Conservation (phyloP, 2,329 filamentous ascomycete species). For the Pestalotiopsis sp. region DNA sequence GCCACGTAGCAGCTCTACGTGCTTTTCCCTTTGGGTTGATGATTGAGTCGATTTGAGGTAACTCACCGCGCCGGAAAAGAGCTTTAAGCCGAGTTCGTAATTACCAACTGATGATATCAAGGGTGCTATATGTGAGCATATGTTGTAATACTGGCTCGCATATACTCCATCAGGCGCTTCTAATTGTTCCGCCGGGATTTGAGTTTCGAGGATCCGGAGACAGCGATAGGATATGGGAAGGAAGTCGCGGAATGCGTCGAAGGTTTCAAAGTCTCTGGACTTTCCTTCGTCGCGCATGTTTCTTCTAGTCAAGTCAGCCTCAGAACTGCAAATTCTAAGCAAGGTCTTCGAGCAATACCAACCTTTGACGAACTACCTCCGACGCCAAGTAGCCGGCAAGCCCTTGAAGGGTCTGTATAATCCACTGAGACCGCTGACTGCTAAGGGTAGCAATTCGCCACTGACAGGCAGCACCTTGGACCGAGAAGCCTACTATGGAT, state of each 20-base stretch:
- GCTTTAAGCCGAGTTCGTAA: not conserved
- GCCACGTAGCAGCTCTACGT: not conserved
- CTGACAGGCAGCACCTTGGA: not conserved
- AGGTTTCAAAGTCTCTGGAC: not conserved
- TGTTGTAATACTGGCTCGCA: not conserved
- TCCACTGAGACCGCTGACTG: not conserved
- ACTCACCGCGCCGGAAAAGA: not conserved
- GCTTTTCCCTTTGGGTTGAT: not conserved
- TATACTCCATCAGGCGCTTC: not conserved
- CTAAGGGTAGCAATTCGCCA: not conserved
- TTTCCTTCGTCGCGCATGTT: not conserved
- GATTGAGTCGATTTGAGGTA: not conserved
- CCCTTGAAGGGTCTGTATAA: not conserved
- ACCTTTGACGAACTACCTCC: not conserved
- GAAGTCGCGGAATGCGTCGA: not conserved
- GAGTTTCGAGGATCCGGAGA: not conserved
- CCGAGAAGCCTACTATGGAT: not conserved
- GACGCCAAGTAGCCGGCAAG: not conserved
- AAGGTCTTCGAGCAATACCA: not conserved
- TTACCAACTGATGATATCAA: not conserved
- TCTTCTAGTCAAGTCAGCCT: not conserved
- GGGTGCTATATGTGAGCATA: not conserved
- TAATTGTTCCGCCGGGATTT: not conserved
- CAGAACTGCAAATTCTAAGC: not conserved
- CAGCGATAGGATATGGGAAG: not conserved